Evolutionary conservation across 2,329 filamentous ascomycete species (phyloP), one percentile per base, ranked within the genome.

Genomic region (Biscogniauxia mediterranea): DNA sequence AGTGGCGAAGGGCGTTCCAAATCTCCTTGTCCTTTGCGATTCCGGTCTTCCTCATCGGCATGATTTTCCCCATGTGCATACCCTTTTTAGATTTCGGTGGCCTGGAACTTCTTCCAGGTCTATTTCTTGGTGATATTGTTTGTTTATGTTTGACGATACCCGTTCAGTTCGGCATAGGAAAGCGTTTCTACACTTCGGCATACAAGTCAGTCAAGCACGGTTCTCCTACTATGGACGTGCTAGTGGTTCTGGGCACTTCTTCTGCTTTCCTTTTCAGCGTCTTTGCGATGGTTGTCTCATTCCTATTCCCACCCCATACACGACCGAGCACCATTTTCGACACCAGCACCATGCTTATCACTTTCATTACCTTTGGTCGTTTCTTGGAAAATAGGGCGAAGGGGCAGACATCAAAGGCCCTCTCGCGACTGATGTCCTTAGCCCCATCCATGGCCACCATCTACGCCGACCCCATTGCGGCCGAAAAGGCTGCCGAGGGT

Each of bases 341-440:
- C 73, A 99, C 95, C 1, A 97, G 93, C 77, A 97, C 93, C 21
- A 99, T 98, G 95, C 83, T 99, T 56, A 93, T 99, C 75, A 97
- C 93, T 0, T 98, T 99, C 74, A 92, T 97, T 75, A 93, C 90
- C 1, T 79, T 99, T 2, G 92, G 95, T 3, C 89, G 95, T 42
- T 99, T 90, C 79, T 79, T 99, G 19, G 95, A 99, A 77, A 99
- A 98, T 73, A 83, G 89, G 19, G 95, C 95, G 57, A 99, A 98
- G 79, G 95, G 95, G 0, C 92, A 98, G 77, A 99, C 95, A 0
- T 97, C 93, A 5, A 95, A 92, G 73, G 95, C 95, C 0, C 84
- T 99, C 2, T 98, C 94, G 7, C 86, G 89, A 23, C 85, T 99
- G 38, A 99, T 99, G 95, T 97, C 92, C 17, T 82, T 99, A 54